Conservation (phyloP, 2,329 filamentous ascomycete genomes). For the Ilyonectria sp. region DNA sequence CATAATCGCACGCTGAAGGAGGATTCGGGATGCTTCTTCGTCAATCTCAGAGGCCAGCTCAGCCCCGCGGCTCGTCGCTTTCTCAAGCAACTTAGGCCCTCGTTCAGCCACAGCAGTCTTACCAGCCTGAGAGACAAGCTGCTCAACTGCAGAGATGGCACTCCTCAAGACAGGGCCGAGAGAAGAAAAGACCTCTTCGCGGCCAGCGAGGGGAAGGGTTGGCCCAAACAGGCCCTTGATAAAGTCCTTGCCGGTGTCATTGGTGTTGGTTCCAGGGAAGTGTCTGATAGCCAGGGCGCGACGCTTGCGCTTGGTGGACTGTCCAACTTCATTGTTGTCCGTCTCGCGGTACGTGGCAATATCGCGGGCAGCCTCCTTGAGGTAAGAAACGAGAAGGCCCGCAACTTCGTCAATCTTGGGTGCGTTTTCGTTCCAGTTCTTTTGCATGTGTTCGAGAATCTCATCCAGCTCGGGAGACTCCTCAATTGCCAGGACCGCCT, state of each 20-base stretch:
- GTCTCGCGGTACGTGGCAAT: conserved; percentile 23
- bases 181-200: conserved; percentile 30
- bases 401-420: conserved; percentile 26
- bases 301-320: neutral
- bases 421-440: conserved; percentile 32
- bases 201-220: conserved; percentile 29
- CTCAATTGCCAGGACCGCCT: conserved; percentile 33
- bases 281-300: conserved; percentile 22
- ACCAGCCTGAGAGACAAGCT: conserved; percentile 25
- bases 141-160: conserved; percentile 9
- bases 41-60: neutral
- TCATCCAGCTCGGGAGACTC: conserved; percentile 36
- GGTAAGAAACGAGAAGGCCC: conserved; percentile 24
- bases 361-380: conserved; percentile 19
- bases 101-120: neutral
- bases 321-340: neutral
- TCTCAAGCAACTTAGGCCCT: conserved; percentile 22
- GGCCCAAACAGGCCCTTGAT: conserved; percentile 36
- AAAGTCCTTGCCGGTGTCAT: conserved; percentile 17
- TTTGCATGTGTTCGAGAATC: conserved; percentile 33
- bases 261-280: neutral
- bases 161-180: conserved; percentile 29
- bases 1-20: conserved; percentile 36
- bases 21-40: conserved; percentile 24
- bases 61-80: neutral